These are phyloP conservation scores for Pythium folliculosum DNA, from an alignment of 352 stramenopile species.

Conservation along the genomic window DNA sequence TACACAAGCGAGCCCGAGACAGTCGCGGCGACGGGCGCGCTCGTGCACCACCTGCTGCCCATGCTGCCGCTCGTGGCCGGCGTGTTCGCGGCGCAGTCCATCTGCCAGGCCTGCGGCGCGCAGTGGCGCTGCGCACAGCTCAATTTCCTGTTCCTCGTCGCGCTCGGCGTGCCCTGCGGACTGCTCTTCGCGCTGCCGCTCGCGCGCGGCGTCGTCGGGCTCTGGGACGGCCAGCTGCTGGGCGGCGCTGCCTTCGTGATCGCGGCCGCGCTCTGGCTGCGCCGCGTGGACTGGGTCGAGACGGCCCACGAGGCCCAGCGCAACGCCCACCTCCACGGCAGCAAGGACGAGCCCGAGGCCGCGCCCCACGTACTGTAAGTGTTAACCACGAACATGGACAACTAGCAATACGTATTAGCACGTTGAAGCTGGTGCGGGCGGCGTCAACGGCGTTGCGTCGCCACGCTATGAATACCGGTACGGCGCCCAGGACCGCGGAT, in stretches of 20 bases:
- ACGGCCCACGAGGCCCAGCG: constrained; percentile 51
- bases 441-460: no score
- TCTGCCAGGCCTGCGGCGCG: constrained; percentile 54
- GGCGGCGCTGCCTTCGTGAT: constrained; percentile 44
- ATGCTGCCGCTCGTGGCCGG: constrained; percentile 49
- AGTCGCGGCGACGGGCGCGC: constrained; percentile 30
- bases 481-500: no score
- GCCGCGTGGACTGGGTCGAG: constrained; percentile 47
- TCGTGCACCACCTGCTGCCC: constrained; percentile 41
- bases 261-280: constrained; percentile 47
- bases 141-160: constrained; percentile 58
- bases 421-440: no score
- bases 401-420: no score
- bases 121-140: constrained; percentile 53
- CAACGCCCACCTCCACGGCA: constrained; percentile 40
- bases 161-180: constrained; percentile 51
- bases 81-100: constrained; percentile 43
- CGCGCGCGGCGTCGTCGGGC: constrained; percentile 44
- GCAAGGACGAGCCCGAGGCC: background rate
- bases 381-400: no score
- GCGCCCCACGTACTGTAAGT: background rate
- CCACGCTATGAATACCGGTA: no score
- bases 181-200: constrained; percentile 47
- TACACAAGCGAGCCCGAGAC: constrained; percentile 45
- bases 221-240: constrained; percentile 60